Evolutionary conservation across 805 yeast genomes (phyloP).

Genomic region (Blastobotrys robertii): DNA sequence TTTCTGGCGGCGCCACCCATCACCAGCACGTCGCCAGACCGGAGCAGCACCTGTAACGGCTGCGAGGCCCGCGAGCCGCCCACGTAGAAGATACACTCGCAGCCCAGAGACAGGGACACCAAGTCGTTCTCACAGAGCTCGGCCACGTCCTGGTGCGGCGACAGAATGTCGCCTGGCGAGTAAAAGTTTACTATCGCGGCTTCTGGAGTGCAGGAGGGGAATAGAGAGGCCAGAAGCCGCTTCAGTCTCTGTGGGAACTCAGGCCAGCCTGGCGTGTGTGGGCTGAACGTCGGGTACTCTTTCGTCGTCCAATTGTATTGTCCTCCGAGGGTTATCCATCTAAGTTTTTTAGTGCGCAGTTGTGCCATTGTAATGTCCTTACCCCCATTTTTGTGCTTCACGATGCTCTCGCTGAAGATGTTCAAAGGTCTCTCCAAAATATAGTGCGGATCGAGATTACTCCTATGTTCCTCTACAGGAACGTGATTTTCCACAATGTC

Average conservation of each 20-base stretch:
- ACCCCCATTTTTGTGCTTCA: constrained; percentile 8
- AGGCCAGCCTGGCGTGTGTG: constrained; percentile 25
- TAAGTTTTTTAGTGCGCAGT: constrained; percentile 23
- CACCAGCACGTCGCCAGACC: constrained; percentile 32
- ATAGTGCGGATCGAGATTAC: constrained; percentile 29
- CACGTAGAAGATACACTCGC: constrained; percentile 31
- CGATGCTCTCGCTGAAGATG: constrained; percentile 16
- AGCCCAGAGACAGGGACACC: constrained; percentile 31
- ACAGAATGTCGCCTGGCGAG: constrained; percentile 33
- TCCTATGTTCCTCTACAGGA: constrained; percentile 25
- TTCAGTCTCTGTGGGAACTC: constrained; percentile 23
- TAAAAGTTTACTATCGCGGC: constrained; percentile 37
- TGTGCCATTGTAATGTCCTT: constrained; percentile 13
- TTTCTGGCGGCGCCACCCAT: constrained; percentile 33
- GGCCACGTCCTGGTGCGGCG: constrained; percentile 37
- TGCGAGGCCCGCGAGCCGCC: constrained; percentile 16
- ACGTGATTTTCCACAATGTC: constrained; percentile 26
- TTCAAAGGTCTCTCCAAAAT: constrained; percentile 24
- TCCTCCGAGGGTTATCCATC: constrained; percentile 40
- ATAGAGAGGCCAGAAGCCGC: constrained; percentile 13
- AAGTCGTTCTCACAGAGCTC: constrained; percentile 29
- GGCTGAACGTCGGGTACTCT: constrained; percentile 30
- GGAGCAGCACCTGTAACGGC: constrained; percentile 29
- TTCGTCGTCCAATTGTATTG: constrained; percentile 38
- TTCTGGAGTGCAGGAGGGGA: constrained; percentile 25